Evolutionary conservation across 1,284 basidiomycete genomes (phyloP).

Genomic region (Ustilago vetiveriae): DNA sequence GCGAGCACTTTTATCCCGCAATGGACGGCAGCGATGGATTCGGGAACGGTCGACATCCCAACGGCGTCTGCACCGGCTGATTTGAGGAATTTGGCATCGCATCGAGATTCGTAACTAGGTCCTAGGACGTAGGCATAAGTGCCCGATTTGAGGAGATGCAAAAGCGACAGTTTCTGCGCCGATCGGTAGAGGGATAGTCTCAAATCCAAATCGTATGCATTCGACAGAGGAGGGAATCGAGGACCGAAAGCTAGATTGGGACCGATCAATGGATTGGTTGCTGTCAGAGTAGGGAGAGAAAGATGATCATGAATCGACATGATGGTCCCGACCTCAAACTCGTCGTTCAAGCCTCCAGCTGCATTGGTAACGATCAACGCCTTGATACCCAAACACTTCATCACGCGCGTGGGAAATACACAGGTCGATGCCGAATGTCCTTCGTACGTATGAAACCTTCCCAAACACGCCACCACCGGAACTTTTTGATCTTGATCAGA

Average conservation of each 20-base stretch:
- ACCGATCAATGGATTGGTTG: constrained; percentile 78
- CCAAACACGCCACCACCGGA: constrained; percentile 84
- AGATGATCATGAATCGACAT: constrained; percentile 84
- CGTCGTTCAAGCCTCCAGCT: constrained; percentile 78
- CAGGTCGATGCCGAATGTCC: constrained; percentile 73
- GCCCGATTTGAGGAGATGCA: constrained; percentile 67
- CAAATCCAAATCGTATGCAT: constrained; percentile 78
- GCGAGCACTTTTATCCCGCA: constrained; percentile 77
- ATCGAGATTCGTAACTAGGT: constrained; percentile 80
- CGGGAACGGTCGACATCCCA: constrained; percentile 89
- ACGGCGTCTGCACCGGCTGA: constrained; percentile 74
- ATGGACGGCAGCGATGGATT: constrained; percentile 82
- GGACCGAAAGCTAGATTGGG: constrained; percentile 59
- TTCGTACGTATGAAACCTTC: constrained; percentile 84
- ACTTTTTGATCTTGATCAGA: no score
- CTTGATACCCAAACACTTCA: constrained; percentile 78
- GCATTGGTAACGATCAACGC: constrained; percentile 86
- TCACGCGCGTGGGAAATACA: constrained; percentile 79
- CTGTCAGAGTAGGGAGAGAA: constrained; percentile 77
- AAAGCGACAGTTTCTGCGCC: constrained; percentile 71
- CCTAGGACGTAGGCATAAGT: constrained; percentile 82
- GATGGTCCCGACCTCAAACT: constrained; percentile 81
- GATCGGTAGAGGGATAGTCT: constrained; percentile 77
- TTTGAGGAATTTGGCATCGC: constrained; percentile 49
- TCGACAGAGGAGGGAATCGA: constrained; percentile 80